Base-by-base conservation (phyloP, 257 asterid genomes). In the Parsonsia alboflavescens region DNA sequence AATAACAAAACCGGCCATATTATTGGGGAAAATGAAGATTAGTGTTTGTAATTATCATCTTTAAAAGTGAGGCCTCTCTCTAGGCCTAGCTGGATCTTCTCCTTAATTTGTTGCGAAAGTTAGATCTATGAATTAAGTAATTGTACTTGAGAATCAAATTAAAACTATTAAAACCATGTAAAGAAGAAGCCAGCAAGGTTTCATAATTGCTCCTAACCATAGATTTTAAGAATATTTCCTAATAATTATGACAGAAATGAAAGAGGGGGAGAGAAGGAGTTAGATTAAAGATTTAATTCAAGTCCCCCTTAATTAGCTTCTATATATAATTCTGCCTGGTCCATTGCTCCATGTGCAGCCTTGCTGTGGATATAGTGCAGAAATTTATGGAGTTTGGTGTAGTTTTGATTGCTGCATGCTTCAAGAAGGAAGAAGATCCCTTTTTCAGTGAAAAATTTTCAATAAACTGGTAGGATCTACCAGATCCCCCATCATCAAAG, bases 281-380 rank as follows among this genome's bases (percentile, higher is more conserved):
- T 58, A 11, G 24, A 45, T 59, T 59, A 76, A 57, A 46, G 45
- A 46, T 46, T 46, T 46, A 39, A 33, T 45, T 62, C 63, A 1
- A 73, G 71, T 46, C 77, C 70, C 49, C 24, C 58, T 2, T 50
- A 16, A 19, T 33, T 10, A 10, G 21, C 30, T 59, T 44, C 58
- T 42, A 24, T 30, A 73, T 16, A 33, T 33, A 7, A 46, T 53
- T 64, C 58, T 57, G 49, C 70, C 36, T 63, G 26, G 42, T 58
- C 68, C 68, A 70, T 53, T 24, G 33, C 44, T 75, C 80, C 83
- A 66, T 57, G 75, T 75, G 75, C 71, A 24, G 56, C 68, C 72
- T 41, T 46, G 41, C 30, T 54, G 80, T 41, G 65, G 74, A 75
- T 73, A 70, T 73, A 69, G 61, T 49, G 61, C 39, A 74, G 4